Base-by-base conservation (phyloP, 768 basidiomycete genomes). In the Rhodotorula paludigena region DNA sequence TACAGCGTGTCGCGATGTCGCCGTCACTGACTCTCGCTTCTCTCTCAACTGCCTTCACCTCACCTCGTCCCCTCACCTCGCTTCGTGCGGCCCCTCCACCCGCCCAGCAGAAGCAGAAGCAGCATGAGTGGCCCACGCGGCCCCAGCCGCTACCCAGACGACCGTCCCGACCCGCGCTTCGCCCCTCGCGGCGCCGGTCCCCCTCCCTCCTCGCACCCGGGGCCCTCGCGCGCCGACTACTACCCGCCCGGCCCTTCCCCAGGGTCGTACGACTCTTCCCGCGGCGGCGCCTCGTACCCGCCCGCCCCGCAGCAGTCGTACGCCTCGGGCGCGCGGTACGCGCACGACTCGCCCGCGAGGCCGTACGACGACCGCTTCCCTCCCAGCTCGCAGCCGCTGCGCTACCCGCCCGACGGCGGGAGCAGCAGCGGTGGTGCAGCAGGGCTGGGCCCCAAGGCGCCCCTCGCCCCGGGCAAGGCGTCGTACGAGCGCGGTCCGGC, bases 401-500 rank as follows among this genome's bases (percentile, higher is more conserved):
- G n/a, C n/a, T n/a, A n/a, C n/a, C n/a, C n/a, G n/a, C n/a, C n/a
- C 49, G 51, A 44, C 30, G 35, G 28, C 18, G 47, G 47, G 15
- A 48, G 47, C 47, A 28, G 41, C 41, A 41, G 41, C 41, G 20
- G 41, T 41, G 41, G 11, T n/a, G n/a, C n/a, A n/a, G n/a, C n/a
- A n/a, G n/a, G n/a, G n/a, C n/a, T n/a, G n/a, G n/a, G n/a, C n/a
- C n/a, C n/a, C 41, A 14, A n/a, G n/a, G 21, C 47, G 9, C 12
- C 32, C 15, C 51, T 28, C 11, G 9, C 28, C 25, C 28, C 15
- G 7, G 45, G 20, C 32, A 63, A 63, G 47, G 61, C 53, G 6
- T 63, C 61, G 15, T 63, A 63, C 53, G 61, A 63, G 25, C 52
- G 61, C 23, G 12, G n/a, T n/a, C n/a, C n/a, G n/a, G n/a, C n/a